A percentile compares a stretch with the other conserved stretches of the same genome.
phyloP scores from a whole-genome alignment of 140 eudicot species.

The Flaveria floridana region DNA sequence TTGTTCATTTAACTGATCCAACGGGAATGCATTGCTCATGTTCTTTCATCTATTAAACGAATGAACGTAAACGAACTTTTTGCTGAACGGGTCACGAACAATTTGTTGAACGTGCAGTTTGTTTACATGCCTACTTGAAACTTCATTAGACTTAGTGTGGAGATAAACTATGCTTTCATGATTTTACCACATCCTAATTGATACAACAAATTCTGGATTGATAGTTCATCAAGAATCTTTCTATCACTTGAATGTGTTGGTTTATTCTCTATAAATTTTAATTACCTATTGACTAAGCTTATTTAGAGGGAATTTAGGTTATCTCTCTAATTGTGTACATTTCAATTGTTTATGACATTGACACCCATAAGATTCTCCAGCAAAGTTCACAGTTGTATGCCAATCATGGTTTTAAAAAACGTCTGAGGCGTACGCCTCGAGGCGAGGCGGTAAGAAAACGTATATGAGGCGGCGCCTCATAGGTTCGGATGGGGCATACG shows the following conservation, averaged over 20 bases:
- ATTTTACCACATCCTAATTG: neutral
- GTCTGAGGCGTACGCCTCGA: too few relatives aligned
- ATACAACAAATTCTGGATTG: neutral
- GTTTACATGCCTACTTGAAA: neutral
- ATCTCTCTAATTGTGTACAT: neutral
- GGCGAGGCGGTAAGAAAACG: too few relatives aligned
- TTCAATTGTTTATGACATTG: neutral
- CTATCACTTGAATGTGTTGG: neutral
- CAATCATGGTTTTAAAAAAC: too few relatives aligned
- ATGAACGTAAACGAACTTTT: too few relatives aligned
- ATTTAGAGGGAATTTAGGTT: conserved; percentile 4
- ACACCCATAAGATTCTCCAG: neutral
- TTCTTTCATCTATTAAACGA: too few relatives aligned
- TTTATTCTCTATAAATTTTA: neutral
- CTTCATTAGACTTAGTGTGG: neutral
- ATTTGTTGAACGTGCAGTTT: too few relatives aligned
- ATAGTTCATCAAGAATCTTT: neutral
- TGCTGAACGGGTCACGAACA: too few relatives aligned
- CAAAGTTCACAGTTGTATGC: neutral
- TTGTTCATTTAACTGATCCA: too few relatives aligned
- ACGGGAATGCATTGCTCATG: too few relatives aligned
- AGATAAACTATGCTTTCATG: neutral
- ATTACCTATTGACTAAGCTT: conserved; percentile 2
- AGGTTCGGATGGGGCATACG: too few relatives aligned
- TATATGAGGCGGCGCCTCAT: too few relatives aligned